A percentile compares a stretch with the other conserved stretches of the same genome.
These are phyloP conservation scores for Mrakiaceae sp. DNA, from an alignment of 1,284 basidiomycete genomes.

Conservation along the genomic window DNA sequence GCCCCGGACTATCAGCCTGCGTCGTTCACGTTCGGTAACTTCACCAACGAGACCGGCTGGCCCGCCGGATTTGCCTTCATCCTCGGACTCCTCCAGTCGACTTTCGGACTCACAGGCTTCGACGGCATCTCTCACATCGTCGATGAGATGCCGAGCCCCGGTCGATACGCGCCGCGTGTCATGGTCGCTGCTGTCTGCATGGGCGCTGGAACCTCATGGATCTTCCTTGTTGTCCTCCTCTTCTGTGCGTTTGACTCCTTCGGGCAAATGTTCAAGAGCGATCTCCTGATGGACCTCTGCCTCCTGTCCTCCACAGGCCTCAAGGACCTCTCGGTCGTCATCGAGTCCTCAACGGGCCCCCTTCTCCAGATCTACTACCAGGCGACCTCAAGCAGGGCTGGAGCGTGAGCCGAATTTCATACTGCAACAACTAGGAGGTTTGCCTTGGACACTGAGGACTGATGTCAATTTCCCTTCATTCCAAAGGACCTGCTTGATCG, in stretches of 20 bases:
- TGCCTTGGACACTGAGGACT: not conserved
- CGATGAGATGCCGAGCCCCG: constrained; percentile 30
- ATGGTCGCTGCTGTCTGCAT: constrained; percentile 30
- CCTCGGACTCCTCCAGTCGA: constrained; percentile 36
- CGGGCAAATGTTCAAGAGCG: not conserved
- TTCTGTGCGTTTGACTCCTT: constrained; percentile 8
- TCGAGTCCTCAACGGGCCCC: not conserved
- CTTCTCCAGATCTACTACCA: not conserved
- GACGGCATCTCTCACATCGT: constrained; percentile 29
- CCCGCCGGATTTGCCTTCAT: constrained; percentile 38
- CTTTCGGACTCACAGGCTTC: constrained; percentile 35
- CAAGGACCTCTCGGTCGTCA: not conserved
- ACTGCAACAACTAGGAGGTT: not conserved
- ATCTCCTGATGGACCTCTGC: too few relatives aligned
- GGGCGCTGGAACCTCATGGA: constrained; percentile 22
- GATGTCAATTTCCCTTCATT: not conserved
- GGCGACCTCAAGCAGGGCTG: not conserved
- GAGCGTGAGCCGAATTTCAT: not conserved
- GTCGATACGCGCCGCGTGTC: constrained; percentile 31
- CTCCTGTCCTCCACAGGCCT: not conserved
- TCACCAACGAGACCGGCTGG: constrained; percentile 39
- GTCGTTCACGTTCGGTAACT: constrained; percentile 36
- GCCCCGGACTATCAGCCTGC: constrained; percentile 31
- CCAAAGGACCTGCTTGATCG: not conserved
- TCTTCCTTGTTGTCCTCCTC: constrained; percentile 30